Conservation (phyloP, 345 rosid species). For the Murraya koenigii region DNA sequence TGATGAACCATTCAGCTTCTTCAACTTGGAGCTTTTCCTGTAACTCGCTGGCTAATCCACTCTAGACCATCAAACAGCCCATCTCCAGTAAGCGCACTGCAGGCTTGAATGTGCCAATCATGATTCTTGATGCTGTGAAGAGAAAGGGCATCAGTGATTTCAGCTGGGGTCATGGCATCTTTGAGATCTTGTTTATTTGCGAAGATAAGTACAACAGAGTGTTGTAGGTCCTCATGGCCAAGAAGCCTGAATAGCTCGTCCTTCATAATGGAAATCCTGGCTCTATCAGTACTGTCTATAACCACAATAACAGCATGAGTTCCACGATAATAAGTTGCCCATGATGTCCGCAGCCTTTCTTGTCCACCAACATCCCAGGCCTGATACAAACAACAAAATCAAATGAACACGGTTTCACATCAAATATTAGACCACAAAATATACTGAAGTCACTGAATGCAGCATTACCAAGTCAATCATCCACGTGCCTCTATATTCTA, state of each 20-base stretch:
- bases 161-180: constrained; percentile 93
- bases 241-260: constrained; percentile 80
- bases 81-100: constrained; percentile 85
- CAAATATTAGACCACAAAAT: neutral
- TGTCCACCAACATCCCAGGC: constrained; percentile 99
- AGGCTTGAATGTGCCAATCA: constrained; percentile 98
- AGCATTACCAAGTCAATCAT: neutral
- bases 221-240: constrained; percentile 78
- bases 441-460: neutral
- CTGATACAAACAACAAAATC: constrained; percentile 32
- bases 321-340: constrained; percentile 95
- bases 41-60: constrained; percentile 84
- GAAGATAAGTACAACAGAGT: constrained; percentile 69
- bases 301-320: constrained; percentile 86
- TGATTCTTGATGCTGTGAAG: constrained; percentile 93
- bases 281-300: constrained; percentile 93
- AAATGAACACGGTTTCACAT: neutral
- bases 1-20: neutral
- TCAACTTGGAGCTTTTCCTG: constrained; percentile 69
- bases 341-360: constrained; percentile 86
- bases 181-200: constrained; percentile 93
- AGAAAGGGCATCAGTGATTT: constrained; percentile 77
- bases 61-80: constrained; percentile 84
- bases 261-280: constrained; percentile 81
- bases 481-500: neutral